Evolutionary conservation across 306 rosid genomes (phyloP), one percentile per base, ranked within the genome.

Genomic region (Cucurbita ficifolia): DNA sequence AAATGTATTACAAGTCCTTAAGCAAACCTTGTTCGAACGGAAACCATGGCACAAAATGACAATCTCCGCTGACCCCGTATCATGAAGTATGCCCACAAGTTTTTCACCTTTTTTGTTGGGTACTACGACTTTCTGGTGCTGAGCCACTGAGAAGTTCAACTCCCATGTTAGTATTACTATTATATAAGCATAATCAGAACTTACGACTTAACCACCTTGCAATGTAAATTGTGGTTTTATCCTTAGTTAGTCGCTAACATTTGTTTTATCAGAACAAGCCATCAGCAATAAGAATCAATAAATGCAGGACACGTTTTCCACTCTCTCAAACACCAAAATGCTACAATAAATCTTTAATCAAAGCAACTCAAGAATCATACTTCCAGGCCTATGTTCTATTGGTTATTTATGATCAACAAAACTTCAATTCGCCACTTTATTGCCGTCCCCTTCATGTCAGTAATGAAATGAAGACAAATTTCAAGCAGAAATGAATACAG

Each of bases 21-120:
- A 33, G 45, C 81, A 19, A 62, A 92, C 98, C 96, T 90, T 90
- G 45, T 85, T 50, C 64, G 85, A 74, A 67, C 48, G 77, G 67
- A 87, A 83, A 61, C 98, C 96, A 57, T 92, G 98, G 79, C 96
- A 90, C 46, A 90, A 76, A 73, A 92, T 78, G 40, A 88, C 89
- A 82, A 90, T 59, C 53, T 92, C 89, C n/a, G 36, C 33, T 74
- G 87, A 83, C 73, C 87, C 90, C 72, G 89, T 75, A 63, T 92
- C 96, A 72, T 92, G 96, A 50, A 92, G 75, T 16, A 92, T 51
- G 49, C 98, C 96, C 43, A 88, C 92, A 24, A 92, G 86, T 24
- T 88, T 87, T 64, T 82, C 85, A 29, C 87, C 91, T 43, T 82
- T 39, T 62, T 88, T 90, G 87, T 88, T 90, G 58, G 84, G 78